Evolutionary conservation across 768 basidiomycete genomes (phyloP).

Genomic region (Rhodotorula paludigena): DNA sequence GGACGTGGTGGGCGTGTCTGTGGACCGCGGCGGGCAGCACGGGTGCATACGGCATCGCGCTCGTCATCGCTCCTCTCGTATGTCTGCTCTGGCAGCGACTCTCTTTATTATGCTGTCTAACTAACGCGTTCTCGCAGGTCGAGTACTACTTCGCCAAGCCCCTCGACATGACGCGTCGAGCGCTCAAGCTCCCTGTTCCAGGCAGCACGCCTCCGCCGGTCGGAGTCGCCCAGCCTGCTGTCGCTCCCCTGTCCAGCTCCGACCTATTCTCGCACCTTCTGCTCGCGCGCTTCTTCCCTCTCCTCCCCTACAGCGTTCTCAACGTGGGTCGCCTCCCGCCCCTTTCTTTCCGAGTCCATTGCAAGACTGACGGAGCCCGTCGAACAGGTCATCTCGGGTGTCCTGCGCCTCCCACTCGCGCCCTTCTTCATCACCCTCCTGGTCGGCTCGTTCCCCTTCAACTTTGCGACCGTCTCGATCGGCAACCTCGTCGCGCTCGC

Average conservation of each 20-base stretch:
- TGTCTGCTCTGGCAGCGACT: background rate
- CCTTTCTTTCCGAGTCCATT: background rate
- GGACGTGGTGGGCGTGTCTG: conserved; percentile 40
- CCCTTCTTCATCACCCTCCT: conserved; percentile 43
- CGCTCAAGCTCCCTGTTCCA: conserved; percentile 30
- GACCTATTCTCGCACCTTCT: conserved; percentile 43
- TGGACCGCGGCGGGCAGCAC: conserved; percentile 42
- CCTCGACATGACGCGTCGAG: conserved; percentile 30
- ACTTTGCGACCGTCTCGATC: conserved; percentile 42
- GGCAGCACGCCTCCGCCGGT: background rate
- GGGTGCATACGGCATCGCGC: conserved; percentile 41
- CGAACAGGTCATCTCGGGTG: conserved; percentile 41
- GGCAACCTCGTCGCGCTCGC: conserved; percentile 41
- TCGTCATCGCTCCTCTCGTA: conserved; percentile 41
- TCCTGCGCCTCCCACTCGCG: conserved; percentile 39
- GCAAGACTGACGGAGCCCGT: background rate
- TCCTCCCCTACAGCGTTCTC: conserved; percentile 42
- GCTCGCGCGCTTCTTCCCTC: conserved; percentile 43
- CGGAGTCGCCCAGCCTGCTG: background rate
- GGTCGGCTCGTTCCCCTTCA: conserved; percentile 44
- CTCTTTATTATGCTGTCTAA: background rate
- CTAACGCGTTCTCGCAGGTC: conserved; percentile 2
- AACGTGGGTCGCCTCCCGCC: conserved; percentile 32
- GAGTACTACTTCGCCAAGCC: conserved; percentile 42
- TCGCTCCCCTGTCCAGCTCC: conserved; percentile 20